Evolutionary conservation across 2,329 filamentous ascomycete species (phyloP).

Genomic region (Fusarium succisae): DNA sequence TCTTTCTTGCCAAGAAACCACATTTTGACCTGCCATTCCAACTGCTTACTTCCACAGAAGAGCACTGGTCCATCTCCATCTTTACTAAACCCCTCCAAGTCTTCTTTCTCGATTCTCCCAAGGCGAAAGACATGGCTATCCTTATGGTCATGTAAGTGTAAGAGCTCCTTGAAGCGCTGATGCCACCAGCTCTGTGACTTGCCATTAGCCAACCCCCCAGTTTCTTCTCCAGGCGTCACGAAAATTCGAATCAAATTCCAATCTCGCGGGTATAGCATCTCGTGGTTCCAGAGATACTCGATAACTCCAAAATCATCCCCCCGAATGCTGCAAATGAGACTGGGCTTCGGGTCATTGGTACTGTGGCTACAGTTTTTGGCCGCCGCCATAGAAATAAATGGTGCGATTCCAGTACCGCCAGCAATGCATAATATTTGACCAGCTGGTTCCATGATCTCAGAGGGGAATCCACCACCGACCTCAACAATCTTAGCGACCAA

Average conservation of each 20-base stretch:
- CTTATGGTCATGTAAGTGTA: background rate
- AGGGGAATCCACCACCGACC: background rate
- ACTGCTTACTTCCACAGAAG: constrained; percentile 5
- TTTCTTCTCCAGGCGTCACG: background rate
- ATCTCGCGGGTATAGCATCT: background rate
- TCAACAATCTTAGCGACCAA: background rate
- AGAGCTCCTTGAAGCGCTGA: background rate
- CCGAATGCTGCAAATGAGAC: constrained; percentile 1
- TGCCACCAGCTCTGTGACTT: constrained; percentile 1
- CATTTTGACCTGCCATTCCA: constrained; percentile 17
- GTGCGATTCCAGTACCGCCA: background rate
- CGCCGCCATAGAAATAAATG: background rate
- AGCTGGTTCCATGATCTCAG: rapidly evolving
- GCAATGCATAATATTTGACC: background rate
- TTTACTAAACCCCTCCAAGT: background rate
- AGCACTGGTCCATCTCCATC: background rate
- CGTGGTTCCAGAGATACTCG: background rate
- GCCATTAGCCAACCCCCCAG: background rate
- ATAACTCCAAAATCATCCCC: background rate
- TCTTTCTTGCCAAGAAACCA: background rate
- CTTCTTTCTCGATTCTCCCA: background rate
- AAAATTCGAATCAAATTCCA: background rate
- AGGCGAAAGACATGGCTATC: background rate
- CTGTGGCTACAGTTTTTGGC: background rate
- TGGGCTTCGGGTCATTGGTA: background rate